These are phyloP conservation scores for Allantophomopsis lycopodina DNA, from an alignment of 2,329 filamentous ascomycete genomes.

Conservation along the genomic window DNA sequence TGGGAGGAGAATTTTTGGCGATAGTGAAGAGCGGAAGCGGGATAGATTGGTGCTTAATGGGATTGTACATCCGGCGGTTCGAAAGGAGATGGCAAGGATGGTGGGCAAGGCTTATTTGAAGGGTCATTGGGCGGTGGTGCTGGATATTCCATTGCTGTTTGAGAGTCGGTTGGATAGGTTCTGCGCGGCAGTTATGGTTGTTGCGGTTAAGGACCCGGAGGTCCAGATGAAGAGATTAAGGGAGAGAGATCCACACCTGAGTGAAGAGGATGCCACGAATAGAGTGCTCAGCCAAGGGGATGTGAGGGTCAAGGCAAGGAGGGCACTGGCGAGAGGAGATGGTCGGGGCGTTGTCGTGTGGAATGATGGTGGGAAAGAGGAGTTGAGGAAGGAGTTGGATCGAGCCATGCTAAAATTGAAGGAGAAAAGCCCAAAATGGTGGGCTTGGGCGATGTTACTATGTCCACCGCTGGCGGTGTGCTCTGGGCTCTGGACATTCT, in stretches of 20 bases:
- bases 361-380: conserved; percentile 70
- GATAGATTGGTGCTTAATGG: conserved; percentile 71
- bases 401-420: conserved; percentile 50
- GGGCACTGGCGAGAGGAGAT: conserved; percentile 50
- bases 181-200: conserved; percentile 76
- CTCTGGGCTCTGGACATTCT: conserved; percentile 58
- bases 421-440: conserved; percentile 38
- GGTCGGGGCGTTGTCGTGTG: conserved; percentile 70
- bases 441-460: conserved; percentile 58
- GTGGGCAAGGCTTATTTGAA: conserved; percentile 60
- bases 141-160: conserved; percentile 87
- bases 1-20: conserved; percentile 75
- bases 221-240: conserved; percentile 73
- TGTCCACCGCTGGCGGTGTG: conserved; percentile 63
- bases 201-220: conserved; percentile 66
- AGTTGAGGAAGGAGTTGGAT: conserved; percentile 54
- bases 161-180: conserved; percentile 77
- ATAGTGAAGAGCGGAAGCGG: conserved; percentile 50
- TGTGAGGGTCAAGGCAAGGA: conserved; percentile 67
- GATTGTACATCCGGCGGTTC: conserved; percentile 87
- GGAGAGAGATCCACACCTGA: conserved; percentile 64
- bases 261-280: conserved; percentile 75
- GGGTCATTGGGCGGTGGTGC: conserved; percentile 77
- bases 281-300: conserved; percentile 78
- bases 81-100: conserved; percentile 64